Percentiles rank a stretch among this genome's conserved stretches.
Evolutionary conservation across 768 basidiomycete genomes (phyloP).

Genomic region (Termitomyces sp.): DNA sequence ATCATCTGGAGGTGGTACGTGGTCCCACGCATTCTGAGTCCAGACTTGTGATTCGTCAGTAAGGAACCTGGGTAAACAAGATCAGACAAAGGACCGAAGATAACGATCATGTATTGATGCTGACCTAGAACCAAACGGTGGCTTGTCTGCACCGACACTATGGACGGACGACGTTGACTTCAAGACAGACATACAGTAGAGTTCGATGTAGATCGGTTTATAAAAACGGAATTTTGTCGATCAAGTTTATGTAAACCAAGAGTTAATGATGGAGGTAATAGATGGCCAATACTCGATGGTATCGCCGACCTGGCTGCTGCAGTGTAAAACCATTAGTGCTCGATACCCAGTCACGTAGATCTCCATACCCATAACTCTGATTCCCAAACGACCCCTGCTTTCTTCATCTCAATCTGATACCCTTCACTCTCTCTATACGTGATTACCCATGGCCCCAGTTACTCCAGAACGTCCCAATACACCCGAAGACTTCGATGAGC

Average conservation of each 20-base stretch:
- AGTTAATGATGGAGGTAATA: background rate
- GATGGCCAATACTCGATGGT: slow-evolving; percentile 7
- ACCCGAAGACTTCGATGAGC: slow-evolving; percentile 49
- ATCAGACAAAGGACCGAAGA: background rate
- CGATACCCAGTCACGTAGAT: slow-evolving; percentile 10
- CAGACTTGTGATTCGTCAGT: slow-evolving; percentile 70
- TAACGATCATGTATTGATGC: slow-evolving; percentile 4
- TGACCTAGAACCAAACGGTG: slow-evolving; percentile 70
- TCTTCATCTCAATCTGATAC: background rate
- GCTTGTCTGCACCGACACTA: slow-evolving; percentile 45
- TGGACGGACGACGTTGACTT: slow-evolving; percentile 62
- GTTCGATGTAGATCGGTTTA: background rate
- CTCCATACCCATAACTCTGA: slow-evolving; percentile 4
- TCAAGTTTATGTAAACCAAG: slow-evolving; percentile 13
- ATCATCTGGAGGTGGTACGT: slow-evolving; percentile 78
- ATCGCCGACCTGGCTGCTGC: slow-evolving; percentile 12
- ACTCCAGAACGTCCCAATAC: slow-evolving; percentile 9
- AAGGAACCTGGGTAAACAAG: slow-evolving; percentile 48
- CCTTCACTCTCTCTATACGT: background rate
- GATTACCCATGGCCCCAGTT: slow-evolving; percentile 6
- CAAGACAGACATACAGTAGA: background rate
- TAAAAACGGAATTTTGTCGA: slow-evolving; percentile 1
- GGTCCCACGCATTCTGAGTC: slow-evolving; percentile 89
- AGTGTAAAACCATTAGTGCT: slow-evolving; percentile 6
- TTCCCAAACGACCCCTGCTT: background rate